Conservation (phyloP, 176 grass and related monocot genomes). For the Chloris gayana region DNA sequence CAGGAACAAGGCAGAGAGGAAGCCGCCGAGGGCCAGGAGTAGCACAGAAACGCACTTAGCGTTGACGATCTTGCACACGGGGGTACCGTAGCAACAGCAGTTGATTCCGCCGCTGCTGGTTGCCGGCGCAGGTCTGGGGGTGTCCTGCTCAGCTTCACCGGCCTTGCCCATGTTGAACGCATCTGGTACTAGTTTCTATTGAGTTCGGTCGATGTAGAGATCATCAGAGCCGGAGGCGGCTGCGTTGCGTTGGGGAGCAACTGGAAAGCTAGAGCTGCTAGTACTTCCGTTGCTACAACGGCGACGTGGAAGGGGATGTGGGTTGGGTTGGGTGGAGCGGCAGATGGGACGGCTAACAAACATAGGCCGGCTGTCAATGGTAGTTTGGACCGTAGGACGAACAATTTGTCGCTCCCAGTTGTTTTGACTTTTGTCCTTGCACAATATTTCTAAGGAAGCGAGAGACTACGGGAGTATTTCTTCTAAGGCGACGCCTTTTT, state of each 20-base stretch:
- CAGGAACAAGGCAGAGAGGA: conserved; percentile 49
- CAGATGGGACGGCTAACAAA: conserved; percentile 20
- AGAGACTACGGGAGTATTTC: not conserved
- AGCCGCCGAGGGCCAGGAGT: conserved; percentile 31
- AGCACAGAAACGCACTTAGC: conserved; percentile 22
- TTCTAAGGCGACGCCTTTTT: too few relatives aligned
- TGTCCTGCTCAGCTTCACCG: conserved; percentile 35
- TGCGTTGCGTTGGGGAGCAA: conserved; percentile 49
- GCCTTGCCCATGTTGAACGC: conserved; percentile 59
- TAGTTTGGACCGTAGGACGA: conserved; percentile 16
- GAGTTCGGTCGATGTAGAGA: not conserved
- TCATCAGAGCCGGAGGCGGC: not conserved
- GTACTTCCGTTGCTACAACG: conserved; percentile 46
- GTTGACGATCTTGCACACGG: not conserved
- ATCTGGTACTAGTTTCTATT: conserved; percentile 36
- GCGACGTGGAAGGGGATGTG: conserved; percentile 14
- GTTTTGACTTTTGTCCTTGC: conserved; percentile 23
- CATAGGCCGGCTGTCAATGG: conserved; percentile 38
- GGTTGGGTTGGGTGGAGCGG: conserved; percentile 5
- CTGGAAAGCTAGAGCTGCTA: conserved; percentile 18
- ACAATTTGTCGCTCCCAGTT: not conserved
- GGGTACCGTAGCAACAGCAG: not conserved
- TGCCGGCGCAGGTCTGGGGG: not conserved
- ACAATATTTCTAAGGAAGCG: not conserved
- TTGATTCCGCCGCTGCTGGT: not conserved